phyloP scores from a whole-genome alignment of 495 filamentous ascomycete species.

The Lineolata rhizophorae region DNA sequence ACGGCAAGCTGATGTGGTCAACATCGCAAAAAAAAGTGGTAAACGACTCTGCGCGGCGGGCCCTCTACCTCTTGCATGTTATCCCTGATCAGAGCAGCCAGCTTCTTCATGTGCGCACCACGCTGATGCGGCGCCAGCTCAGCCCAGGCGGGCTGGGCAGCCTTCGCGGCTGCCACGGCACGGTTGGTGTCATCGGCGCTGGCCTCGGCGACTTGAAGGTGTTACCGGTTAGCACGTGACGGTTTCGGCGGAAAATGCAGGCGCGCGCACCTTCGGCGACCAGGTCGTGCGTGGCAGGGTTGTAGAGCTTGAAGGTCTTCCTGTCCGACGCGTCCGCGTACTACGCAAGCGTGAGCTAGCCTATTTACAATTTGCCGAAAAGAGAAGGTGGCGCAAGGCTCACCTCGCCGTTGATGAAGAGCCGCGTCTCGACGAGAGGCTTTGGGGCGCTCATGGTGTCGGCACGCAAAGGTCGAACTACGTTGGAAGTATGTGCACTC shows the following conservation, averaged over 20 bases:
- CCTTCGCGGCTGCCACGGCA: conserved; percentile 35
- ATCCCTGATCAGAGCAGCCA: conserved; percentile 27
- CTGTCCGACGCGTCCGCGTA: conserved; percentile 23
- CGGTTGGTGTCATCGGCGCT: conserved; percentile 29
- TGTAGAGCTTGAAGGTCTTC: conserved; percentile 24
- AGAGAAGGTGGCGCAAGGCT: background rate
- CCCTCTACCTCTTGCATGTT: no score
- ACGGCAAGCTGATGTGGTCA: conserved; percentile 31
- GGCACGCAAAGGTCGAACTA: no score
- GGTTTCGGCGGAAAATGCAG: background rate
- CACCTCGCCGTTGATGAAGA: conserved; percentile 30
- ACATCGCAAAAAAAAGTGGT: no score
- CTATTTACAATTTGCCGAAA: background rate
- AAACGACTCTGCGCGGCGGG: no score
- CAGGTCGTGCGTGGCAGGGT: conserved; percentile 23
- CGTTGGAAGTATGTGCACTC: no score
- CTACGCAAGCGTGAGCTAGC: conserved; percentile 10
- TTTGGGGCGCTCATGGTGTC: no score
- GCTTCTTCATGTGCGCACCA: conserved; percentile 25
- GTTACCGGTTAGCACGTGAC: conserved; percentile 2
- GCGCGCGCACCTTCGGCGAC: conserved; percentile 18
- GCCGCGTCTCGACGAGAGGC: conserved; percentile 18
- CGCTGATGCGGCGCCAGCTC: conserved; percentile 23
- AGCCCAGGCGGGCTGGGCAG: conserved; percentile 35
- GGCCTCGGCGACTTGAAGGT: conserved; percentile 24